A percentile compares a stretch with the other conserved stretches of the same genome.
These are phyloP conservation scores for Thraustochytrium striatum DNA, from an alignment of 352 stramenopile genomes.

Conservation along the genomic window DNA sequence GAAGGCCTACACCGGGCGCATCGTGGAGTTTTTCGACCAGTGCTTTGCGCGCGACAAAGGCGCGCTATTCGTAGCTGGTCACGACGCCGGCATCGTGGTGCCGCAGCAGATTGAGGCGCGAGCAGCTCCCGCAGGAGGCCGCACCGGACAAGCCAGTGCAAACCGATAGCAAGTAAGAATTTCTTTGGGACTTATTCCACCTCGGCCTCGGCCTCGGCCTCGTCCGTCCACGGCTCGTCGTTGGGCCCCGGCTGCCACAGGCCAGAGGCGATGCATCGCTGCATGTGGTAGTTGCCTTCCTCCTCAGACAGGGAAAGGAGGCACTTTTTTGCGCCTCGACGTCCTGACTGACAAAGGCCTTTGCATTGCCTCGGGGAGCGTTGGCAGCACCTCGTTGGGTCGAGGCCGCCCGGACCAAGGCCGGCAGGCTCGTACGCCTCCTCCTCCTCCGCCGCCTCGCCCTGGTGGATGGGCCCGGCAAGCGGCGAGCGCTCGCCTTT, in stretches of 20 bases:
- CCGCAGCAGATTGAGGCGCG: too few relatives aligned
- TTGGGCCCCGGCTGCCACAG: constrained; percentile 63
- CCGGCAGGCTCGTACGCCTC: constrained; percentile 61
- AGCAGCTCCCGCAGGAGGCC: too few relatives aligned
- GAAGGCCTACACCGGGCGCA: constrained; percentile 37
- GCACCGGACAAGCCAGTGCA: too few relatives aligned
- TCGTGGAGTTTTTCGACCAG: constrained; percentile 14
- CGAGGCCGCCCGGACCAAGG: constrained; percentile 72
- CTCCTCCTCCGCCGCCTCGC: constrained; percentile 55
- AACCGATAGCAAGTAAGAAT: too few relatives aligned
- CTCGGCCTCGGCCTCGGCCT: constrained; percentile 12
- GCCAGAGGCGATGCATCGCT: constrained; percentile 71
- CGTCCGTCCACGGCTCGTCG: constrained; percentile 25
- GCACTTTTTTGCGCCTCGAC: constrained; percentile 65
- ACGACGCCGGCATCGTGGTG: not conserved
- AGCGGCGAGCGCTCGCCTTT: constrained; percentile 53
- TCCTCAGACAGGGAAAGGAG: constrained; percentile 63
- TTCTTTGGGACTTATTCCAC: not conserved
- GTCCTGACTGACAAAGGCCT: constrained; percentile 73
- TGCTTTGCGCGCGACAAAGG: not conserved
- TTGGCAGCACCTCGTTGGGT: constrained; percentile 79
- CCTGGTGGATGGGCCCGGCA: not conserved
- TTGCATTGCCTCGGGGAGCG: constrained; percentile 69
- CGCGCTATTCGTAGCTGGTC: constrained; percentile 14
- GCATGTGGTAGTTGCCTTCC: constrained; percentile 76